Base-by-base conservation (phyloP, 352 stramenopile genomes). In the Elongisporangium senticosum region DNA sequence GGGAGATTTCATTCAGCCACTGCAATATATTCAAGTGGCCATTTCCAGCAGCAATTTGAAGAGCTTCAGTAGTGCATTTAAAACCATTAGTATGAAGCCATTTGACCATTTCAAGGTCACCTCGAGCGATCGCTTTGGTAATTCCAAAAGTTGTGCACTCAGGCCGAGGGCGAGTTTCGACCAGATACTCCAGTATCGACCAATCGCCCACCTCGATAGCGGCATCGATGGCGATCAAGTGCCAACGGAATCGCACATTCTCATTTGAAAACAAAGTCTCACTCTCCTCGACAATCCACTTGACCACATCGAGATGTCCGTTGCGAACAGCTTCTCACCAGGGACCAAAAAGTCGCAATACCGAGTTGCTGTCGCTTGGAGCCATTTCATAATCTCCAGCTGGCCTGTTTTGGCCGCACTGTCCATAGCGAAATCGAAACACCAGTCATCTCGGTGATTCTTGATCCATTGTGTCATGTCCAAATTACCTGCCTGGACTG, bases 1-100 rank as follows among this genome's bases (percentile, higher is more conserved):
- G 61, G 21, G 56, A 56, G 24, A 56, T 65, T 20, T 51, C 47
- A 4, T 84, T 71, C 3, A 89, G 65, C 72, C 72, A 90, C 54
- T 75, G 51, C 15, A 89, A 60, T 14, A 83, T 67, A n/a, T 75
- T 73, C 8, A 89, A 28, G 33, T 83, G 77, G 21, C 81, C 81
- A 8, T 69, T 66, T 8, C 63, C 65, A 0, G 64, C 71, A 0
- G 77, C 77, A 14, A 85, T 85, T 0, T 71, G n/a, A n/a, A n/a
- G 75, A 7, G 66, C 61, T 24, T 70, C 61, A 7, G 72, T 77
- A 39, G 69, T 77, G 1, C 71, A 68, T 59, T 78, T 66, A 0
- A 14, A 57, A 28, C 71, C 64, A 43, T 83, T 58, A 20, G 49
- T 53, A 23, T 87, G 72, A 1, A 89, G 62, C 74, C 74, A 87